Conservation (phyloP, 2,329 filamentous ascomycete species). For the Aspergillus brunneoviolaceus region DNA sequence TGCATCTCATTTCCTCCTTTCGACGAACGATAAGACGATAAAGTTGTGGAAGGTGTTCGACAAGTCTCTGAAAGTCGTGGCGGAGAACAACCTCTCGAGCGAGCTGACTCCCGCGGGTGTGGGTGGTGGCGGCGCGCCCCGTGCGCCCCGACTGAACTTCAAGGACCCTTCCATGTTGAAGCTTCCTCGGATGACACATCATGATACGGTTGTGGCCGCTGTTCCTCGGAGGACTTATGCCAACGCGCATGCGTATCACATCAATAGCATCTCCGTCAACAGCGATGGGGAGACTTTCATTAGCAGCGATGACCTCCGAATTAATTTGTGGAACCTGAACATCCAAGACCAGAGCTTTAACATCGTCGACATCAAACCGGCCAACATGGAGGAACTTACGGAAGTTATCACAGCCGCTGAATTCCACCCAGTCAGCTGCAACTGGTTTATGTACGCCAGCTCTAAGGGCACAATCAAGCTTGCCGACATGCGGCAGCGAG, state of each 20-base stretch:
- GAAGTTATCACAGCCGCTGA: constrained; percentile 98
- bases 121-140: constrained; percentile 72
- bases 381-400: constrained; percentile 99
- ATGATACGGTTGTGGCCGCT: constrained; percentile 96
- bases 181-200: constrained; percentile 92
- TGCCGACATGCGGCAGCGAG: constrained; percentile 96
- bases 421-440: constrained; percentile 95
- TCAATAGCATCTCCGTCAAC: constrained; percentile 99
- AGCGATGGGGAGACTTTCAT: constrained; percentile 99
- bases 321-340: constrained; percentile 98
- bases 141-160: constrained; percentile 72
- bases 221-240: constrained; percentile 95
- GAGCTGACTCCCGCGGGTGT: constrained; percentile 77
- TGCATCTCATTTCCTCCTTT: constrained; percentile 95
- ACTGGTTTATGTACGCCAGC: constrained; percentile 99
- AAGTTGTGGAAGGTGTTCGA: constrained; percentile 99
- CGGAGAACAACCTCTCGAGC: constrained; percentile 96
- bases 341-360: constrained; percentile 99
- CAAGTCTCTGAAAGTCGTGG: constrained; percentile 97
- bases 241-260: constrained; percentile 98
- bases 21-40: constrained; percentile 99
- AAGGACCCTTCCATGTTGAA: constrained; percentile 80
- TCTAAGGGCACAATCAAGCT: constrained; percentile 99
- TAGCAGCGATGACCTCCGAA: constrained; percentile 93
- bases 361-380: constrained; percentile 99